Base-by-base conservation (phyloP, 768 basidiomycete genomes). In the Daedalea quercina region DNA sequence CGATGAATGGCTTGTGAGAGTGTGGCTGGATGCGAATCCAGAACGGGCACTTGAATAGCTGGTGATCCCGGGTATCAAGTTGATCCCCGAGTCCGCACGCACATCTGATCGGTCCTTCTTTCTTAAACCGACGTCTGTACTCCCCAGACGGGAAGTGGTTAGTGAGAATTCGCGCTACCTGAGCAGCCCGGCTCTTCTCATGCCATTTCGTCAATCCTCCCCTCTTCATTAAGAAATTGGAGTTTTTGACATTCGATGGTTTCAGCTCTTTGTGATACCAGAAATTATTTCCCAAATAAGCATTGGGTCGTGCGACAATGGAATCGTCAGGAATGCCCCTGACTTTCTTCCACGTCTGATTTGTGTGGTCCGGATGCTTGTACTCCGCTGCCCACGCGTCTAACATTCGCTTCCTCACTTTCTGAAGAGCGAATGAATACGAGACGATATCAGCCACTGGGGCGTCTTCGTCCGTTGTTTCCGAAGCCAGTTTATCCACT, bases 71-170 rank as follows among this genome's bases (percentile, higher is more conserved):
- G 25, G 52, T 26, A 13, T 47, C 52, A 3, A 22, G 9, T 9
- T 15, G 33, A 40, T 35, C 37, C 13, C 19, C 15, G 37, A 17
- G 4, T 6, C 8, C 15, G 34, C 50, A 55, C 28, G 17, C 20
- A 22, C 13, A 43, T 37, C 3, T 48, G 31, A 28, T 43, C 31
- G 20, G 46, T 31, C 28, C 28, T 11, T 6, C 11, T 11, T 31
- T 11, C n/a, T 55, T 28, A 25, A 51, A 55, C 13, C 40, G 42
- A 17, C 45, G 28, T 15, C 54, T 24, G 44, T 45, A 55, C 15
- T 44, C 48, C 9, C 54, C 54, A 24, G 37, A 31, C 3, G 54
- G 54, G 25, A 42, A 37, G 41, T 55, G 54, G 12, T 47, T 47
- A 15, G 37, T 40, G 15, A 40, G 3, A 40, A 40, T 15, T 4